Base-by-base conservation (phyloP, 176 grass and related monocot species). In the Dendrocalamus sinicus region DNA sequence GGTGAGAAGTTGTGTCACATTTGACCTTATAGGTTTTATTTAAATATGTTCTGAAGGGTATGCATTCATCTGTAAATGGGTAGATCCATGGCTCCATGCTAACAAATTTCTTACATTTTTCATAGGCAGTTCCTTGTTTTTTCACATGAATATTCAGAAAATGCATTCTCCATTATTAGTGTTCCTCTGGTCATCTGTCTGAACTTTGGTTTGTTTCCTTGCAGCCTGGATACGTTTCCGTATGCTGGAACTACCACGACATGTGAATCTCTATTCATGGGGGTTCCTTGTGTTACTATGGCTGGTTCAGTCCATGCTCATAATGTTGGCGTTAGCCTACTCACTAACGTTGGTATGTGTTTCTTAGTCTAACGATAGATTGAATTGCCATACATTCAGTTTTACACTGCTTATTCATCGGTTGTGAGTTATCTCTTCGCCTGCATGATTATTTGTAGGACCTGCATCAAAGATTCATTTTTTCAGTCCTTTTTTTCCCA, bases 201-300 rank as follows among this genome's bases (percentile, higher is more conserved):
- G 84, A 74, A 90, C 30, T 64, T 88, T 74, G 28, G 45, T 86
- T 73, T 70, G 12, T 81, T 73, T 41, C 15, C 67, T 70, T 73
- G 83, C 85, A 99, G 96, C 86, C 90, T 99, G 87, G 96, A 99
- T 90, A 99, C 96, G 24, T 99, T 99, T 94, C 94, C 94, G 4
- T 99, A 99, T 85, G 93, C 96, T 79, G 96, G 96, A 81, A 99
- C 96, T 77, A 99, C 96, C 37, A 99, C 96, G 6, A 99, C 96
- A 53, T 99, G 94, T 15, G 96, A 99, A 83, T 99, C 96, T 53
- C 88, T 99, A 54, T 99, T 84, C 84, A 99, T 99, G 96, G 96
- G 96, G 14, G 96, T 99, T 89, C 96, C 96, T 77, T 99, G 94
- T 92, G 90, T 99, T 81, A 93, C 96, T 77, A 99, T 99, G 96